Conservation (phyloP, 257 asterid species). For the Asclepias syriaca region DNA sequence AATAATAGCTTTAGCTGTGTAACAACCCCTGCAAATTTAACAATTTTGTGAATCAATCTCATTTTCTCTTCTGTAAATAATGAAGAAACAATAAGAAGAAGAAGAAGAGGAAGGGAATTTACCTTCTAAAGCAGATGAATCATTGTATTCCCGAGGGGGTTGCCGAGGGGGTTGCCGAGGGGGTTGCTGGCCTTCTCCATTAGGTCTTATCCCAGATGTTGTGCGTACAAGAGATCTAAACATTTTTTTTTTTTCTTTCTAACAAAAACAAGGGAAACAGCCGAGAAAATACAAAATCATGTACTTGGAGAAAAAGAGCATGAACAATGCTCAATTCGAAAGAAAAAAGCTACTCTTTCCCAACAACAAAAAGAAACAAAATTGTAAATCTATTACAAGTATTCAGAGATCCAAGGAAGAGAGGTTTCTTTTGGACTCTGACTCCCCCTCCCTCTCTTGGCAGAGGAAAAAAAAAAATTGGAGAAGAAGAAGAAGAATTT, state of each 20-base stretch:
- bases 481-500: constrained; percentile 6
- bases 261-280: background rate
- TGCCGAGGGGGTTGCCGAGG: too few species aligned
- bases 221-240: constrained; percentile 36
- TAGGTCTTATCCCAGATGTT: constrained; percentile 32
- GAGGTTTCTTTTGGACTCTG: constrained; percentile 31
- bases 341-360: constrained; percentile 7
- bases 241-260: constrained; percentile 22
- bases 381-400: background rate
- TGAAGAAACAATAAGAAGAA: background rate
- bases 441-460: constrained; percentile 14
- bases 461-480: background rate
- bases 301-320: constrained; percentile 8
- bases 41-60: background rate
- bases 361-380: too few species aligned
- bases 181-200: constrained; percentile 18
- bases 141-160: constrained; percentile 34
- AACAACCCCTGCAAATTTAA: constrained; percentile 50
- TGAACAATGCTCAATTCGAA: constrained; percentile 13
- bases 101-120: constrained; percentile 2
- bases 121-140: constrained; percentile 69
- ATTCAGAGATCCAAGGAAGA: constrained; percentile 46
- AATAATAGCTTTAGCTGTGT: constrained; percentile 54
- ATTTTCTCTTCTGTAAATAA: background rate
- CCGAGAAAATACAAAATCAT: constrained; percentile 3